These are phyloP conservation scores for Rhynchosporium agropyri DNA, from an alignment of 2,329 filamentous ascomycete genomes.

Conservation along the genomic window DNA sequence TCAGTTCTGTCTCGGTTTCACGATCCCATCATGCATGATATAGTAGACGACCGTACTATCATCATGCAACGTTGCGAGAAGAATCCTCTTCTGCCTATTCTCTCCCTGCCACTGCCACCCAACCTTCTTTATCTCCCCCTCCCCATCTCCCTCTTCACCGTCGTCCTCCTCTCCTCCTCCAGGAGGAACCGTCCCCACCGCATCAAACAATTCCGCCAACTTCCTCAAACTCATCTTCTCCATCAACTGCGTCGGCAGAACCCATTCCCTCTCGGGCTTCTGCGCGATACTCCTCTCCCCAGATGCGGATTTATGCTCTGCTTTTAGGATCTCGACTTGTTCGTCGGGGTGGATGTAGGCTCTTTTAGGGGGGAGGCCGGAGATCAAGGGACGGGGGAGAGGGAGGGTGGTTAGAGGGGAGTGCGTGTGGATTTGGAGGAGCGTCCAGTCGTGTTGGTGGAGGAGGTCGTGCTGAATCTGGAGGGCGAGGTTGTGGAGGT, in stretches of 20 bases:
- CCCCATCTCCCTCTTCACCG: constrained; percentile 29
- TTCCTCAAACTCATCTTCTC: constrained; percentile 71
- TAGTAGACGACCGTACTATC: constrained; percentile 87
- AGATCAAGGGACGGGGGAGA: constrained; percentile 66
- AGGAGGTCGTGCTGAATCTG: constrained; percentile 71
- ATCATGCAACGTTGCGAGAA: constrained; percentile 75
- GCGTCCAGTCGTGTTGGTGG: constrained; percentile 75
- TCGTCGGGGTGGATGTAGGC: constrained; percentile 83
- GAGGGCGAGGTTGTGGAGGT: constrained; percentile 54
- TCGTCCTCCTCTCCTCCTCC: constrained; percentile 33
- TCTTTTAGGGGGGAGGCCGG: constrained; percentile 71
- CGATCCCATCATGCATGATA: constrained; percentile 81
- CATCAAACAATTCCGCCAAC: constrained; percentile 73
- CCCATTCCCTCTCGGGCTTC: constrained; percentile 70
- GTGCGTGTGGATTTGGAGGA: constrained; percentile 56
- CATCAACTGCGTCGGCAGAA: constrained; percentile 70
- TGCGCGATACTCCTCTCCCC: constrained; percentile 48
- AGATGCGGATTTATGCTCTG: constrained; percentile 51
- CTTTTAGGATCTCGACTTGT: constrained; percentile 71
- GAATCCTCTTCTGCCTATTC: constrained; percentile 63
- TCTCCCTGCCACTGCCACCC: constrained; percentile 49
- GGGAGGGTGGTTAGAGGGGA: constrained; percentile 45
- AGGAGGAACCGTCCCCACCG: constrained; percentile 51
- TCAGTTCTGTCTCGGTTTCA: constrained; percentile 83
- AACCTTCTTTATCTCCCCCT: constrained; percentile 34